Evolutionary conservation across 306 rosid genomes (phyloP).

Genomic region (Arachis stenosperma): DNA sequence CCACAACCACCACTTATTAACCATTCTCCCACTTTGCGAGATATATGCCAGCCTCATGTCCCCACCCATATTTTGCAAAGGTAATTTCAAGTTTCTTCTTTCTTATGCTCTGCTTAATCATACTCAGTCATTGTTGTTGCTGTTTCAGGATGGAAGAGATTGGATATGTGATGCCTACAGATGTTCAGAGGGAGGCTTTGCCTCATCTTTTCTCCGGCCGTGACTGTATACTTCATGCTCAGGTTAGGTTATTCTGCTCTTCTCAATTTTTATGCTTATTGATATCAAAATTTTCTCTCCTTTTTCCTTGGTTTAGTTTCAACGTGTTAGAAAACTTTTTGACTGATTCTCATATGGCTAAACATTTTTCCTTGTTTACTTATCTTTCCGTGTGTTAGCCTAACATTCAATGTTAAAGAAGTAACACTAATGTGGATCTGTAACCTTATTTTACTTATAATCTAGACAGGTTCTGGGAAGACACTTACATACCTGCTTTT

Average conservation of each 20-base stretch:
- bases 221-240: constrained; percentile 91
- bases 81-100: constrained; percentile 32
- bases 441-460: constrained; percentile 40
- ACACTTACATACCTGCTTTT: constrained; percentile 85
- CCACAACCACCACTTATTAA: constrained; percentile 39
- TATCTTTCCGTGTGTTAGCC: not conserved
- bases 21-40: constrained; percentile 54
- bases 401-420: constrained; percentile 8
- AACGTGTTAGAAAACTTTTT: not conserved
- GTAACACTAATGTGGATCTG: not conserved
- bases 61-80: constrained; percentile 67
- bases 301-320: constrained; percentile 1
- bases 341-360: no score
- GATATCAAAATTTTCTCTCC: no score
- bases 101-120: constrained; percentile 6
- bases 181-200: constrained; percentile 72
- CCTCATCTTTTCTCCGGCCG: constrained; percentile 71
- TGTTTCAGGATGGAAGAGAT: constrained; percentile 75
- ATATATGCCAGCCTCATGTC: constrained; percentile 61
- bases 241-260: constrained; percentile 74
- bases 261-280: constrained; percentile 10
- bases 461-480: constrained; percentile 99
- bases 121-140: not conserved
- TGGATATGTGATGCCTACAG: constrained; percentile 75
- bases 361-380: not conserved